Percentiles rank a stretch among this genome's conserved stretches.
Evolutionary conservation across 164 flowering plant genomes (phyloP).

Genomic region (Protea cynaroides): DNA sequence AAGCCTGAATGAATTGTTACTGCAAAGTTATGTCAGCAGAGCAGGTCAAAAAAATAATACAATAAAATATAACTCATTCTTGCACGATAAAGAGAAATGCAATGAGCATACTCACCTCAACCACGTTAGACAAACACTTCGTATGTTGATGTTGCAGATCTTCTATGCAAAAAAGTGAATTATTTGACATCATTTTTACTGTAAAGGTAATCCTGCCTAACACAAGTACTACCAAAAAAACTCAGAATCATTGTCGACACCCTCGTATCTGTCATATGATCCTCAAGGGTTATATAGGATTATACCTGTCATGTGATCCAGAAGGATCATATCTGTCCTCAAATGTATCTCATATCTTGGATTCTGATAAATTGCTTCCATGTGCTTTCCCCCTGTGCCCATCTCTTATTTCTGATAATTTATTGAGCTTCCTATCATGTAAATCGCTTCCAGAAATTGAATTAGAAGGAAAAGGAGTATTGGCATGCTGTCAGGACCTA

Average conservation of each 20-base stretch:
- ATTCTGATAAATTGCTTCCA: slow-evolving; percentile 18
- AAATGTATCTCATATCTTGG: slow-evolving; percentile 23
- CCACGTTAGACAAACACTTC: slow-evolving; percentile 2
- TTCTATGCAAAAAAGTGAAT: slow-evolving; percentile 4
- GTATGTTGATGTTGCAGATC: slow-evolving; percentile 1
- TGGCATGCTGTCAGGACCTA: slow-evolving; percentile 20
- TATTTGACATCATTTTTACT: slow-evolving; percentile 5
- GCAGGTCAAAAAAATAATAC: slow-evolving; percentile 22
- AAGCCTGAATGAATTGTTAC: slow-evolving; percentile 58
- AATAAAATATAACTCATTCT: slow-evolving; percentile 10
- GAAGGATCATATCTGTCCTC: slow-evolving; percentile 50
- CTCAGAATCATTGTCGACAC: slow-evolving; percentile 15
- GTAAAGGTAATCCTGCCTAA: slow-evolving; percentile 9
- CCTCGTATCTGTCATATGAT: slow-evolving; percentile 27
- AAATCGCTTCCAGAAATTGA: slow-evolving; percentile 14
- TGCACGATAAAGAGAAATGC: slow-evolving; percentile 2
- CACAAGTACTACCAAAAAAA: slow-evolving; percentile 14
- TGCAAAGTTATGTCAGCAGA: slow-evolving; percentile 45
- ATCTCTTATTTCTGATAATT: slow-evolving; percentile 20
- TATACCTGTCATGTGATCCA: background rate
- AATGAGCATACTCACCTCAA: slow-evolving; percentile 23
- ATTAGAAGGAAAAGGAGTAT: slow-evolving; percentile 23
- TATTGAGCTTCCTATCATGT: slow-evolving; percentile 18
- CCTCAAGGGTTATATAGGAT: slow-evolving; percentile 62
- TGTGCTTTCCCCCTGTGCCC: slow-evolving; percentile 17